Evolutionary conservation across 2,329 filamentous ascomycete species (phyloP), one percentile per base, ranked within the genome.

Genomic region (Alternaria metachromatica): DNA sequence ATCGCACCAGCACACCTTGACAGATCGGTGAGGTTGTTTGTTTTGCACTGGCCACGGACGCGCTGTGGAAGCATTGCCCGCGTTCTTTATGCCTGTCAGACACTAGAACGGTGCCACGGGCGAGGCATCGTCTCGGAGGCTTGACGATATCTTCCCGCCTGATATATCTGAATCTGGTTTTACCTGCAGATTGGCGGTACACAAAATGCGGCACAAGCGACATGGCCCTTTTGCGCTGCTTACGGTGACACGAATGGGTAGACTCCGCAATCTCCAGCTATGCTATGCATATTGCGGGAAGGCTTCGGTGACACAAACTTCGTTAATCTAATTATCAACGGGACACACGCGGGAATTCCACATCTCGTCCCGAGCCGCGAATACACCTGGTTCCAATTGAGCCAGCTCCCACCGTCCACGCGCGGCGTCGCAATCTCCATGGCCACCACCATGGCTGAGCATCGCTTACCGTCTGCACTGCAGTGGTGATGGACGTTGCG

Each of bases 351-450:
- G 67, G 70, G 65, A 68, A 67, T 70, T 73, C 68, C 61, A 75
- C 68, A 63, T 58, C 66, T 71, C 77, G 77, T 76, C 70, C 77
- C 77, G 77, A 69, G 67, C 77, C 76, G 74, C 71, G 65, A 60
- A 73, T 71, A 75, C 72, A 76, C 68, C 60, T 72, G 66, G 63
- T 71, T 69, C 62, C 53, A 56, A 59, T 48, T 50, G 54, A 55
- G 67, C 71, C 67, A 64, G 65, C 62, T 69, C 65, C 66, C 70
- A 55, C 50, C 45, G 59, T 55, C 62, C 62, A 66, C 66, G 65
- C 61, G 57, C 59, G 63, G 58, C 56, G 60, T 64, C 61, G n/a
- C 61, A 50, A 55, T 48, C 43, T 48, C 53, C 60, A 59, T 44
- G 37, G 33, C 58, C 49, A 61, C 62, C 59, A 69, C 58, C 59